phyloP scores from a whole-genome alignment of 1,284 basidiomycete genomes.

The Ustilago crameri region DNA sequence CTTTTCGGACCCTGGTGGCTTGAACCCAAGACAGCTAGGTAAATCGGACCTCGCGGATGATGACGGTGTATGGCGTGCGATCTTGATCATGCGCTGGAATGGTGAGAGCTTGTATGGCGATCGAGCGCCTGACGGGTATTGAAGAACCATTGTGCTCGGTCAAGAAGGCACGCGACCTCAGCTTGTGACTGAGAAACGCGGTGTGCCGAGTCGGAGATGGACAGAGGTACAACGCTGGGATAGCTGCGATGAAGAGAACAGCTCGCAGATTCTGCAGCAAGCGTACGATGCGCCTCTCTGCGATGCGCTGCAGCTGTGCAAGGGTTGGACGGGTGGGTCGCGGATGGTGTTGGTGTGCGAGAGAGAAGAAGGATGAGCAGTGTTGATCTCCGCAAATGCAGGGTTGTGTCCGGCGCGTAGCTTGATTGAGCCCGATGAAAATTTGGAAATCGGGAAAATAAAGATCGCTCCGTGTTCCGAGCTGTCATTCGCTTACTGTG shows the following conservation, averaged over 20 bases:
- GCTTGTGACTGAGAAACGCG: neutral
- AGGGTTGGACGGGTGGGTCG: neutral
- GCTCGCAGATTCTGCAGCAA: too few species aligned
- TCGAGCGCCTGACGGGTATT: constrained; percentile 38
- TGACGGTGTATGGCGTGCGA: constrained; percentile 40
- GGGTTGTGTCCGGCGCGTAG: constrained; percentile 20
- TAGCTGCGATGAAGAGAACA: too few species aligned
- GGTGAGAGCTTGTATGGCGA: constrained; percentile 26
- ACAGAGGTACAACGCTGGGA: too few species aligned
- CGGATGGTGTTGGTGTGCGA: constrained; percentile 15
- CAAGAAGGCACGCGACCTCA: neutral
- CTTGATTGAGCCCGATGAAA: constrained; percentile 5
- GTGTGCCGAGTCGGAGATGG: neutral
- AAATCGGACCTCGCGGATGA: constrained; percentile 5
- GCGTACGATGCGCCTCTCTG: neutral
- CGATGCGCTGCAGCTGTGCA: neutral
- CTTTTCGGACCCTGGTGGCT: constrained; percentile 35
- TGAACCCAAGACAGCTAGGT: constrained; percentile 29
- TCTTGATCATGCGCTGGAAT: constrained; percentile 39
- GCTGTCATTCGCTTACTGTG: too few species aligned
- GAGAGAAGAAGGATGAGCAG: constrained; percentile 17
- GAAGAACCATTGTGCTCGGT: constrained; percentile 25
- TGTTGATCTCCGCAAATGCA: constrained; percentile 33
- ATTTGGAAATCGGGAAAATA: constrained; percentile 3
- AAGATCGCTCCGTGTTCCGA: neutral